phyloP scores from a whole-genome alignment of 2,329 filamentous ascomycete genomes.

The Botrytis deweyae region DNA sequence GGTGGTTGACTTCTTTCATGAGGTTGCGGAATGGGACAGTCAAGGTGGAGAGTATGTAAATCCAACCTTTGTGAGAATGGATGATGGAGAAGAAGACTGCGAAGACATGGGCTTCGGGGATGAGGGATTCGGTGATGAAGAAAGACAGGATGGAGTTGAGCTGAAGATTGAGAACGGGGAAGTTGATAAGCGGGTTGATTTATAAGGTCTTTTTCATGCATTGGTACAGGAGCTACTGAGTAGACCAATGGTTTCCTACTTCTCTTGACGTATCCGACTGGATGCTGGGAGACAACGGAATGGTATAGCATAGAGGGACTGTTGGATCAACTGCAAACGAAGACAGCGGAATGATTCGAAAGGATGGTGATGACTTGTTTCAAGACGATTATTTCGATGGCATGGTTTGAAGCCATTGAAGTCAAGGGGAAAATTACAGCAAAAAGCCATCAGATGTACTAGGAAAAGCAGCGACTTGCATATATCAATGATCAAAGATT shows the following conservation, averaged over 20 bases:
- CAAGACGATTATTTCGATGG: not conserved
- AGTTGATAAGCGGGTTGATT: not conserved
- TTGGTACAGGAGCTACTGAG: not conserved
- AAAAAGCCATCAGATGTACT: not conserved
- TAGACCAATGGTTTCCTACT: not conserved
- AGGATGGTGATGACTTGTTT: too few species aligned
- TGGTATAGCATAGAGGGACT: not conserved
- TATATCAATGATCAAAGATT: too few species aligned
- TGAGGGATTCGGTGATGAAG: constrained; percentile 18
- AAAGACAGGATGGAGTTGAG: constrained; percentile 14
- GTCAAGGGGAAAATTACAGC: not conserved
- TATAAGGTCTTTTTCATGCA: not conserved
- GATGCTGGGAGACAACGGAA: not conserved
- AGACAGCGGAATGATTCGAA: too few species aligned
- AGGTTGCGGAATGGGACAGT: constrained; percentile 48
- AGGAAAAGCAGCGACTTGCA: not conserved
- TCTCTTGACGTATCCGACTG: not conserved
- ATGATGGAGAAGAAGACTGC: constrained; percentile 23
- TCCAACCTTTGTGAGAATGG: constrained; percentile 31
- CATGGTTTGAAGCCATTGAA: not conserved
- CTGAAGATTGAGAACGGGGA: constrained; percentile 7
- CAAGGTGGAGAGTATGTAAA: constrained; percentile 40
- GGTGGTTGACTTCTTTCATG: constrained; percentile 61
- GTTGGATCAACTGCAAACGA: not conserved
- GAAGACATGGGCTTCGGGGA: constrained; percentile 14